A percentile compares a stretch with the other conserved stretches of the same genome.
Conservation (phyloP, 768 basidiomycete species). For the Pleurotus salmoneostramineus region DNA sequence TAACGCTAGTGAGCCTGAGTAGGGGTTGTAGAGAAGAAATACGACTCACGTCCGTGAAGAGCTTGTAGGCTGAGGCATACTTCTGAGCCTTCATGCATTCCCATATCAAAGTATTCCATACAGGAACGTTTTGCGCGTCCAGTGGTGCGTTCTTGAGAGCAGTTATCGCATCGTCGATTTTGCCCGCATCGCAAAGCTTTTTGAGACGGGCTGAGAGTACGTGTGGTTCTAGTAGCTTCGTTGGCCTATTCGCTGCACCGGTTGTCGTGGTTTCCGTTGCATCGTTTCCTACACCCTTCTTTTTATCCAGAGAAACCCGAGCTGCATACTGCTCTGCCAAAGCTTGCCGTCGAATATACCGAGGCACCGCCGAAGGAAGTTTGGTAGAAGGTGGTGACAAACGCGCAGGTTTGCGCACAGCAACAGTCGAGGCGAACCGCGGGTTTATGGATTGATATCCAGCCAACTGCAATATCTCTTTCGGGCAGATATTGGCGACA, state of each 20-base stretch:
- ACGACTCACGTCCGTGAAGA: slow-evolving; percentile 64
- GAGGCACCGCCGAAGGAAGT: slow-evolving; percentile 15
- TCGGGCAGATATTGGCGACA: background rate
- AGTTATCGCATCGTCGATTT: slow-evolving; percentile 58
- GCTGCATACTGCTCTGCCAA: slow-evolving; percentile 5
- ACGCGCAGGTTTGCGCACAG: background rate
- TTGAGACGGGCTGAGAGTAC: slow-evolving; percentile 56
- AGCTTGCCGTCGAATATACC: slow-evolving; percentile 25
- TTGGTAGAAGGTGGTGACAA: background rate
- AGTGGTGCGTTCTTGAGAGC: slow-evolving; percentile 67
- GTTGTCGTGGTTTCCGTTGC: slow-evolving; percentile 18
- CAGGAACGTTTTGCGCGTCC: slow-evolving; percentile 68
- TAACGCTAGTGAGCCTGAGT: slow-evolving; percentile 21
- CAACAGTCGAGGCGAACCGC: background rate
- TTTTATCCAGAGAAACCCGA: background rate
- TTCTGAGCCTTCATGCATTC: slow-evolving; percentile 53
- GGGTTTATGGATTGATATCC: slow-evolving; percentile 2
- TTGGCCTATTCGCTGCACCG: slow-evolving; percentile 10
- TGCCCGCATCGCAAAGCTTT: slow-evolving; percentile 48
- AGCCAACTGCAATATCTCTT: slow-evolving; percentile 1
- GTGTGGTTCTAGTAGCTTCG: slow-evolving; percentile 55
- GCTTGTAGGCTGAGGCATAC: slow-evolving; percentile 56
- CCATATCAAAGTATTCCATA: slow-evolving; percentile 81
- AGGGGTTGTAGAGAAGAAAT: background rate
- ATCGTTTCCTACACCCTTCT: slow-evolving; percentile 7